A percentile compares a stretch with the other conserved stretches of the same genome.
Conservation (phyloP, 2,329 filamentous ascomycete genomes). For the Penicillium brevicompactum region DNA sequence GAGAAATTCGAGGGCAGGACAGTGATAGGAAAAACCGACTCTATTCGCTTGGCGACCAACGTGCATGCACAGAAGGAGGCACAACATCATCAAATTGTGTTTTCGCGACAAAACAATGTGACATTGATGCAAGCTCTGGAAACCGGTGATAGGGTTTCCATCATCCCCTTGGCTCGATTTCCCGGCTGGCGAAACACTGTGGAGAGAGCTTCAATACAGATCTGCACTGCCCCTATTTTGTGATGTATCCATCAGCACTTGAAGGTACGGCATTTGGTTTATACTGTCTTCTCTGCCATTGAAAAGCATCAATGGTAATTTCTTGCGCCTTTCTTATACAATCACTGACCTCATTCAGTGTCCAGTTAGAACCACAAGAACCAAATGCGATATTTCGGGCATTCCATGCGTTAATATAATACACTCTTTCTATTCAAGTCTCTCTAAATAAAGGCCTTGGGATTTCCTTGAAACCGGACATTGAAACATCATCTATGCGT, state of each 20-base stretch:
- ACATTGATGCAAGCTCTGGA: background rate
- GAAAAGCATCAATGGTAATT: no score
- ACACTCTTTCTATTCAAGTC: no score
- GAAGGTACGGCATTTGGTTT: no score
- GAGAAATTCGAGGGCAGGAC: background rate
- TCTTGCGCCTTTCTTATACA: no score
- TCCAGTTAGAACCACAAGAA: no score
- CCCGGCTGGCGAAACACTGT: slow-evolving; percentile 10
- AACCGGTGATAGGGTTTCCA: slow-evolving; percentile 4
- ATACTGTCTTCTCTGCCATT: no score
- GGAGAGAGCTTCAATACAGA: slow-evolving; percentile 6
- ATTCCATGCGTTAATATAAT: no score
- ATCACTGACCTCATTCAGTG: no score
- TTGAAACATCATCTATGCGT: background rate
- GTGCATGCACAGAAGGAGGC: slow-evolving; percentile 1
- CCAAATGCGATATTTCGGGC: no score
- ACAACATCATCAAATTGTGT: background rate
- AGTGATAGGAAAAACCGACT: background rate
- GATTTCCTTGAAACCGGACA: no score
- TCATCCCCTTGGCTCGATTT: slow-evolving; percentile 4
- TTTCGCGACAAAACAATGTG: background rate
- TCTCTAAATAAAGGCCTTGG: no score
- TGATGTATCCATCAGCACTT: background rate
- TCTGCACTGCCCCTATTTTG: slow-evolving; percentile 6
- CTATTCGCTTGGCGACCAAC: slow-evolving; percentile 5